phyloP scores from a whole-genome alignment of 805 yeast species.

The Saturnispora halmiae region DNA sequence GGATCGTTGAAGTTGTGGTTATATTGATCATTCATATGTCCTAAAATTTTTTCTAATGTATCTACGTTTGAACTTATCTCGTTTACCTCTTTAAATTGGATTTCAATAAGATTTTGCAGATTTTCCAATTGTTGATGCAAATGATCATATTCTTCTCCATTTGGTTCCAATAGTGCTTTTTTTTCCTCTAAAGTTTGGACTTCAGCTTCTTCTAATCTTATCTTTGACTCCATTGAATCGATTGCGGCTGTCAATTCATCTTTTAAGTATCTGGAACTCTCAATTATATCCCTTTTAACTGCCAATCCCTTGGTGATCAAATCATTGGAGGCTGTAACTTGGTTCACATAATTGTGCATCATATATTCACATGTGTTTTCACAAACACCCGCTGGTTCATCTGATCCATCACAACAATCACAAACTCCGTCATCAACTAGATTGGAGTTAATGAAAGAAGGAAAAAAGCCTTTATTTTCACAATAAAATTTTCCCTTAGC shows the following conservation, averaged over 20 bases:
- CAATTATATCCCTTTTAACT: constrained; percentile 26
- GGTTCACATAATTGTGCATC: constrained; percentile 29
- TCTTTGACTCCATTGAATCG: background rate
- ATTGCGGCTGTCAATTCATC: constrained; percentile 17
- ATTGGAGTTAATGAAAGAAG: constrained; percentile 53
- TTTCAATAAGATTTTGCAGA: constrained; percentile 14
- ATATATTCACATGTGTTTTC: constrained; percentile 48
- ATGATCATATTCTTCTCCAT: constrained; percentile 1
- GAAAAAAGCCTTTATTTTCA: constrained; percentile 59
- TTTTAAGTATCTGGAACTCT: constrained; percentile 21
- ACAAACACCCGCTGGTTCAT: constrained; percentile 55
- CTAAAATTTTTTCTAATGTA: constrained; percentile 40
- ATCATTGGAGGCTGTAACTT: constrained; percentile 14
- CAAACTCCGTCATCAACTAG: constrained; percentile 86
- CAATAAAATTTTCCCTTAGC: constrained; percentile 53
- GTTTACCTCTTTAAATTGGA: constrained; percentile 1
- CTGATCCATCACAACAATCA: constrained; percentile 97
- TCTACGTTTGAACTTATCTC: background rate
- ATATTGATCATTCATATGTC: constrained; percentile 45
- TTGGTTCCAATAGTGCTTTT: constrained; percentile 1
- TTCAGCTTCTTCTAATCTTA: background rate
- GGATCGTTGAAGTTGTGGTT: constrained; percentile 81
- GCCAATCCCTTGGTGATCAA: constrained; percentile 29
- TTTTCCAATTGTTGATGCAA: constrained; percentile 8
- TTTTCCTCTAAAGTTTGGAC: background rate